These are phyloP conservation scores for Pseudozyma sp. DNA, from an alignment of 1,284 basidiomycete genomes.

Conservation along the genomic window DNA sequence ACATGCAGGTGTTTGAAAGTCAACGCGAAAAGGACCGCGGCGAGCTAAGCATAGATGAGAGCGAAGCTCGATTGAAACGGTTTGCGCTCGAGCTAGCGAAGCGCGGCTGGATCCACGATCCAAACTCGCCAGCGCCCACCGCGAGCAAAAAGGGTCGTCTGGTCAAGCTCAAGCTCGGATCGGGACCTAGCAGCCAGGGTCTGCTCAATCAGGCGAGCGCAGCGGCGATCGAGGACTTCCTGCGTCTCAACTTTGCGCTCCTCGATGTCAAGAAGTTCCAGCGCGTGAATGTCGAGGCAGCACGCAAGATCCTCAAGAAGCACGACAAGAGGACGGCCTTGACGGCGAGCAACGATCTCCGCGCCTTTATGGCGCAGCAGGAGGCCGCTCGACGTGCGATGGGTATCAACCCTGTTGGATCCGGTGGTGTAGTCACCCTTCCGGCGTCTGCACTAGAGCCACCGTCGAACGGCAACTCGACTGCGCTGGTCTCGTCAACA, in stretches of 20 bases:
- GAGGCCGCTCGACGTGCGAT: conserved; percentile 43
- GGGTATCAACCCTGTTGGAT: conserved; percentile 39
- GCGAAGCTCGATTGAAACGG: conserved; percentile 77
- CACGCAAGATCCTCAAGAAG: conserved; percentile 81
- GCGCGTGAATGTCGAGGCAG: conserved; percentile 85
- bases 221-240: conserved; percentile 77
- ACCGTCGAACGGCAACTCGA: conserved; percentile 11
- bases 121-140: conserved; percentile 20
- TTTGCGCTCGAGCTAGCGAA: conserved; percentile 80
- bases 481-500: conserved; percentile 41
- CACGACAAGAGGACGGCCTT: conserved; percentile 84
- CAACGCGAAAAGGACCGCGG: conserved; percentile 79
- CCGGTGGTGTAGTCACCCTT: conserved; percentile 35
- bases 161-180: conserved; percentile 55
- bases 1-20: conserved; percentile 87
- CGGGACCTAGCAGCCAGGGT: conserved; percentile 43
- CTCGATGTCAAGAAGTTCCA: conserved; percentile 85
- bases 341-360: conserved; percentile 69
- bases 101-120: conserved; percentile 61
- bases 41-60: conserved; percentile 79
- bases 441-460: conserved; percentile 37
- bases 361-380: conserved; percentile 59
- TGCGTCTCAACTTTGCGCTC: conserved; percentile 83
- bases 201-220: conserved; percentile 52
- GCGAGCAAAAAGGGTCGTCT: conserved; percentile 35